phyloP scores from a whole-genome alignment of 768 basidiomycete genomes.

The Trametes cubensis region DNA sequence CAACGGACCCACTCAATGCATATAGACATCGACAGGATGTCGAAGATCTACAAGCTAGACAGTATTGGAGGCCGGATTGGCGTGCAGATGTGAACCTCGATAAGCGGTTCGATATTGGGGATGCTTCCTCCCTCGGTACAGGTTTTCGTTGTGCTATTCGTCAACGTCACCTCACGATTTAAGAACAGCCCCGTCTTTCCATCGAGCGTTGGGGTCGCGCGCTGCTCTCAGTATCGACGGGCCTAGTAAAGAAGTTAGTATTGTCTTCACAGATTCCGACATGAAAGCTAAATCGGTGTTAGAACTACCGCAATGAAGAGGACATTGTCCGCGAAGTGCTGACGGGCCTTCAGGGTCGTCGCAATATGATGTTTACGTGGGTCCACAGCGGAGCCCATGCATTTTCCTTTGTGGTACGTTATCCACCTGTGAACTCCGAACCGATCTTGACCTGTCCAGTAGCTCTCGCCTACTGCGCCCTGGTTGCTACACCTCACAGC shows the following conservation, averaged over 20 bases:
- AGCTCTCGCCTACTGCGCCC: conserved; percentile 58
- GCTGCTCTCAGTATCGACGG: conserved; percentile 44
- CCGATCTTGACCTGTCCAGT: background rate
- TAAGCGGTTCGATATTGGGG: conserved; percentile 60
- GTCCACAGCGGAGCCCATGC: conserved; percentile 28
- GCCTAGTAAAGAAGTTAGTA: conserved; percentile 45
- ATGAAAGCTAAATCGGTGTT: background rate
- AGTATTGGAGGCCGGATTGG: conserved; percentile 80
- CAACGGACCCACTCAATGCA: conserved; percentile 24
- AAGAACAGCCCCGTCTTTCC: conserved; percentile 48
- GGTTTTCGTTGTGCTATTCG: background rate
- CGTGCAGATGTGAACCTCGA: conserved; percentile 45
- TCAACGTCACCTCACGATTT: background rate
- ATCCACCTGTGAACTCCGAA: background rate
- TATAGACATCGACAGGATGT: conserved; percentile 55
- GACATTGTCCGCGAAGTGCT: conserved; percentile 79
- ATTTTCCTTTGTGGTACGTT: conserved; percentile 38
- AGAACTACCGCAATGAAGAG: conserved; percentile 75
- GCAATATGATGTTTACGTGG: conserved; percentile 56
- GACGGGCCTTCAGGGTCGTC: conserved; percentile 73
- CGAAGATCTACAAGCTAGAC: conserved; percentile 62
- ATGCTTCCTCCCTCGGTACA: conserved; percentile 74
- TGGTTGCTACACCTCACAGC: conserved; percentile 69
- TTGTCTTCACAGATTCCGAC: background rate
- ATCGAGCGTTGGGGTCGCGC: conserved; percentile 42